A percentile compares a stretch with the other conserved stretches of the same genome.
Evolutionary conservation across 495 filamentous ascomycete species (phyloP).

Genomic region (Neurospora sp.): DNA sequence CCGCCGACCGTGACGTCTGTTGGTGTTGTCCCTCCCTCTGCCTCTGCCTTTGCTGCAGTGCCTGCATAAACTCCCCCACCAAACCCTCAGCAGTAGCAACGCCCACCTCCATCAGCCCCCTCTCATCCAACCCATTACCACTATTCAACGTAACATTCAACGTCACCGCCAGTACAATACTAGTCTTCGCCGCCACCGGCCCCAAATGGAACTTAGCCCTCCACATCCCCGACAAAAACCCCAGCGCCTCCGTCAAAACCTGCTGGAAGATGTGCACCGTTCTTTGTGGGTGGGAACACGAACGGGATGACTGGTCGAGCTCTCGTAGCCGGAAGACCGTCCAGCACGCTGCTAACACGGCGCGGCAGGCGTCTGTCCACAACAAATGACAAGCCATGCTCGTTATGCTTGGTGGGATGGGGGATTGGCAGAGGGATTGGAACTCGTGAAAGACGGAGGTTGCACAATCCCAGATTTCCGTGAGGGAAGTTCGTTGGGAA

Average conservation of each 20-base stretch:
- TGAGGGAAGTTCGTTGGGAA: slow-evolving; percentile 4
- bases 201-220: slow-evolving; percentile 8
- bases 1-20: no score
- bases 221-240: slow-evolving; percentile 1
- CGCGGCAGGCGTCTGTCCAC: slow-evolving; percentile 10
- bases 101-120: neutral
- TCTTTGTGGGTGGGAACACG: slow-evolving; percentile 1
- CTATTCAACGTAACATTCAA: neutral
- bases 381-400: slow-evolving; percentile 9
- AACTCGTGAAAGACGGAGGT: slow-evolving; percentile 13
- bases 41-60: neutral
- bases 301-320: neutral
- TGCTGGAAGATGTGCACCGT: slow-evolving; percentile 6
- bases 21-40: no score
- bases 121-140: no score
- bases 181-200: slow-evolving; percentile 4
- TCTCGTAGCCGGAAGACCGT: slow-evolving; percentile 3
- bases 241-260: slow-evolving; percentile 1
- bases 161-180: slow-evolving; percentile 2
- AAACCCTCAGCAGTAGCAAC: slow-evolving; percentile 3
- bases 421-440: slow-evolving; percentile 3
- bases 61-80: neutral
- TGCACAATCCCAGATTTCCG: slow-evolving; percentile 12
- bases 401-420: neutral
- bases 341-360: slow-evolving; percentile 6